Conservation (phyloP, 208 protist genomes). For the Porcisia hertigi region DNA sequence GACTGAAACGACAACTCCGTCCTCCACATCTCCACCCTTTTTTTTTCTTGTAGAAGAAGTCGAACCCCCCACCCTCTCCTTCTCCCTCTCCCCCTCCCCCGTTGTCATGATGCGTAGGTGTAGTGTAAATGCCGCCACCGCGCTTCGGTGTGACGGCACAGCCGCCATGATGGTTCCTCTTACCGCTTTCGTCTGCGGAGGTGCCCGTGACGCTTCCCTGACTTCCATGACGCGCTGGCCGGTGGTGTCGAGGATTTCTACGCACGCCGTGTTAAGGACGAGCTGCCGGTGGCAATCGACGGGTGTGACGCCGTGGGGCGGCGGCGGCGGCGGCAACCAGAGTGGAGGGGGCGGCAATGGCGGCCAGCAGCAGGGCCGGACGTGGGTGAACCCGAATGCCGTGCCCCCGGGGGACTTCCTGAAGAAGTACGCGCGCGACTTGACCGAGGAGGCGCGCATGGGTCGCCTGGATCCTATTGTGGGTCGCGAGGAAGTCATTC, state of each 20-base stretch:
- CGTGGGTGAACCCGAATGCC: conserved; percentile 88
- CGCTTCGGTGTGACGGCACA: not conserved
- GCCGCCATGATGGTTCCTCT: not conserved
- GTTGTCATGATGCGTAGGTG: conserved; percentile 17
- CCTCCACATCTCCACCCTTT: too few species aligned
- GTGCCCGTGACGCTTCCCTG: not conserved
- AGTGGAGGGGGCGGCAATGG: conserved; percentile 22
- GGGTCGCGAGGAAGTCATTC: conserved; percentile 99
- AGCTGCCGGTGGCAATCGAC: conserved; percentile 14
- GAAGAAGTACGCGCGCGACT: conserved; percentile 96
- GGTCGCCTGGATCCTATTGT: conserved; percentile 98
- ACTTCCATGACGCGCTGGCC: not conserved
- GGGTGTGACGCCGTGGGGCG: conserved; percentile 64
- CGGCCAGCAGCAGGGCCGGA: conserved; percentile 64
- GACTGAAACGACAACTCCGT: too few species aligned
- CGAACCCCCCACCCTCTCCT: not conserved
- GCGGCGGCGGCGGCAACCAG: conserved; percentile 16
- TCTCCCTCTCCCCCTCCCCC: not conserved
- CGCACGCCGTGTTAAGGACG: not conserved
- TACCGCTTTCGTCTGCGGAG: not conserved
- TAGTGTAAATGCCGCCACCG: conserved; percentile 10
- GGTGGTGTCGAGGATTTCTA: not conserved
- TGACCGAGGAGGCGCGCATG: conserved; percentile 92
- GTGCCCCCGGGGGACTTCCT: conserved; percentile 90
- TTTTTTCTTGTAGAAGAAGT: too few species aligned